phyloP scores from a whole-genome alignment of 805 yeast genomes.

The Nadsonia fulvescens region DNA sequence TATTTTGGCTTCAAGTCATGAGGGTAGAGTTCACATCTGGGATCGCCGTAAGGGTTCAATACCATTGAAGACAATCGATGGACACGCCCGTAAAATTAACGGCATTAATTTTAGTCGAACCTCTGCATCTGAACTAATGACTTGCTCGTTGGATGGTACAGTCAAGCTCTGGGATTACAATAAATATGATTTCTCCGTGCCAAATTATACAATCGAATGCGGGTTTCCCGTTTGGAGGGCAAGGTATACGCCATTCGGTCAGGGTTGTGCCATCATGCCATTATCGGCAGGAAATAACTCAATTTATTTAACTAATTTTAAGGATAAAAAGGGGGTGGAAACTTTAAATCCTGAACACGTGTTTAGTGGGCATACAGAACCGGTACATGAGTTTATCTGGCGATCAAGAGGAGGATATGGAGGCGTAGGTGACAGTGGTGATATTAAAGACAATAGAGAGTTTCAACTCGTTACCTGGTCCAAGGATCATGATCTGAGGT shows the following conservation, averaged over 20 bases:
- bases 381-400: constrained; percentile 82
- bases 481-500: constrained; percentile 62
- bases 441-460: constrained; percentile 53
- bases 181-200: constrained; percentile 19
- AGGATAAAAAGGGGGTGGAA: constrained; percentile 17
- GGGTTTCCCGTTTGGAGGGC: constrained; percentile 84
- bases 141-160: constrained; percentile 74
- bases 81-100: constrained; percentile 75
- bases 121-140: constrained; percentile 40
- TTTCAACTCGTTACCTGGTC: constrained; percentile 92
- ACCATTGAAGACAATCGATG: constrained; percentile 50
- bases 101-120: constrained; percentile 70
- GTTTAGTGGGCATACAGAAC: constrained; percentile 69
- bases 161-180: constrained; percentile 68
- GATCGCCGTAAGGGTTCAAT: constrained; percentile 67
- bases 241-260: constrained; percentile 75
- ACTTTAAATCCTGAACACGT: constrained; percentile 34
- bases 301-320: constrained; percentile 33
- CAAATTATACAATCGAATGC: constrained; percentile 44
- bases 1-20: constrained; percentile 75
- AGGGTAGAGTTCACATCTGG: constrained; percentile 68
- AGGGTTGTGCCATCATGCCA: constrained; percentile 79
- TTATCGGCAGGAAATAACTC: constrained; percentile 66
- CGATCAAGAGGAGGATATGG: constrained; percentile 37
- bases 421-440: constrained; percentile 21